phyloP scores from a whole-genome alignment of 2,329 filamentous ascomycete species.

The Pestalotiopsis fici region DNA sequence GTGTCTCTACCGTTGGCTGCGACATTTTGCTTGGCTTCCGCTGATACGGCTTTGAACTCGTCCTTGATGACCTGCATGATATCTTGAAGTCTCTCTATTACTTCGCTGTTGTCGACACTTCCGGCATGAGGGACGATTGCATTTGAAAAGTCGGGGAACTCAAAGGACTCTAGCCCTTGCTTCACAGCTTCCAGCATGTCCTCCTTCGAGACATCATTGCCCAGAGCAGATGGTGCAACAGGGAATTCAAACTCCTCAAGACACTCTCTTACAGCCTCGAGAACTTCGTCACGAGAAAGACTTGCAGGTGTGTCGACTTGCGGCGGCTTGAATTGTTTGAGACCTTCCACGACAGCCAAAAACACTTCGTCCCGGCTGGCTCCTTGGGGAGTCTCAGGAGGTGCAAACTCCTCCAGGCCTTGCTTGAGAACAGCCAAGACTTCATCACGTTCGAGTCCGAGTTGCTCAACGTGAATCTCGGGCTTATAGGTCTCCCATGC shows the following conservation, averaged over 20 bases:
- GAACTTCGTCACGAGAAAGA: constrained; percentile 79
- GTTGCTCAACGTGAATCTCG: constrained; percentile 86
- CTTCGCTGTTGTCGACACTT: constrained; percentile 44
- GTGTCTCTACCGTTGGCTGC: constrained; percentile 79
- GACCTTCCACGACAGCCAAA: constrained; percentile 79
- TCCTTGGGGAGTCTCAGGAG: constrained; percentile 53
- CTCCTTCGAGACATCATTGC: constrained; percentile 57
- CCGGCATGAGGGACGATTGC: constrained; percentile 40
- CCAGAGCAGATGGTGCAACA: constrained; percentile 55
- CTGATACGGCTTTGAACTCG: constrained; percentile 61
- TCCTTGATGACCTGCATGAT: constrained; percentile 61
- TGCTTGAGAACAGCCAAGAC: constrained; percentile 84
- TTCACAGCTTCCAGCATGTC: constrained; percentile 67
- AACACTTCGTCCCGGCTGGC: constrained; percentile 84
- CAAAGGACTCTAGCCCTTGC: constrained; percentile 52
- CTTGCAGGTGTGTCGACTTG: constrained; percentile 66
- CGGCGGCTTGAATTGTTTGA: constrained; percentile 79
- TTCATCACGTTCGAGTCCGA: constrained; percentile 87
- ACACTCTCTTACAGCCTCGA: constrained; percentile 82
- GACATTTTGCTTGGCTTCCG: constrained; percentile 75
- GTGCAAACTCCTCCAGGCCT: constrained; percentile 76
- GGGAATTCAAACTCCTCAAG: constrained; percentile 83
- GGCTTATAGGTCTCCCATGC: constrained; percentile 95
- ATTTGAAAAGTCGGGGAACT: constrained; percentile 32
- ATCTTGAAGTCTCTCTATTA: constrained; percentile 61